Base-by-base conservation (phyloP, 805 yeast genomes). In the Cyberlindnera mycetangii region DNA sequence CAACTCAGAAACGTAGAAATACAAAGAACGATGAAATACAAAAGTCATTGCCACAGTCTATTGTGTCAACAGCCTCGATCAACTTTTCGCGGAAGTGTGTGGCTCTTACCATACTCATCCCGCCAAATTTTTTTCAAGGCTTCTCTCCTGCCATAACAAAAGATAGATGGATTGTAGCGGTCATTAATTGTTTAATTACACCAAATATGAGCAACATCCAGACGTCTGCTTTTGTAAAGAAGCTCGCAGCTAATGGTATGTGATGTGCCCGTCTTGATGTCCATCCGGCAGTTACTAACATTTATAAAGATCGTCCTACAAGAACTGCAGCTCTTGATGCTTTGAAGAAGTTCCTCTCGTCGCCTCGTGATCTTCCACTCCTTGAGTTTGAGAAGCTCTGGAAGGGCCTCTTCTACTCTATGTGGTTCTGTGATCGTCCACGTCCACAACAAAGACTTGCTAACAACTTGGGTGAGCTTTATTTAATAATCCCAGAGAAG, bases 401-500 rank as follows among this genome's bases (percentile, higher is more conserved):
- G 97, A 89, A 87, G 66, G 99, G 98, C n/a, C 72, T 93, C 32
- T 93, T 84, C 66, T 93, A 74, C 61, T 79, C 96, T 10, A 88
- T 93, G 96, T 93, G 99, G 98, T 89, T 85, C 68, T 78, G 95
- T 61, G 99, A 93, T 64, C 79, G 90, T 60, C 96, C 97, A 21
- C 74, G 85, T 56, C 93, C 96, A 19, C 99, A 93, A 66, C 96
- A 89, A 64, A 69, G 82, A 47, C 69, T 93, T 31, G 95, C 96
- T 2, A 76, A 74, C 38, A 80, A 78, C 34, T 69, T 93, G 50
- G 95, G 92, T 2, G 70, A 65, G 22, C 58, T 81, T 27, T 79
- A 76, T 15, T 67, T 68, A 15, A 65, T 67, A 18, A 67, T 77
- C 14, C 70, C 78, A 1, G 51, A 53, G 5, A 62, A 60, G 5